phyloP scores from a whole-genome alignment of 1,284 basidiomycete genomes.

The Caloboletus inedulis region DNA sequence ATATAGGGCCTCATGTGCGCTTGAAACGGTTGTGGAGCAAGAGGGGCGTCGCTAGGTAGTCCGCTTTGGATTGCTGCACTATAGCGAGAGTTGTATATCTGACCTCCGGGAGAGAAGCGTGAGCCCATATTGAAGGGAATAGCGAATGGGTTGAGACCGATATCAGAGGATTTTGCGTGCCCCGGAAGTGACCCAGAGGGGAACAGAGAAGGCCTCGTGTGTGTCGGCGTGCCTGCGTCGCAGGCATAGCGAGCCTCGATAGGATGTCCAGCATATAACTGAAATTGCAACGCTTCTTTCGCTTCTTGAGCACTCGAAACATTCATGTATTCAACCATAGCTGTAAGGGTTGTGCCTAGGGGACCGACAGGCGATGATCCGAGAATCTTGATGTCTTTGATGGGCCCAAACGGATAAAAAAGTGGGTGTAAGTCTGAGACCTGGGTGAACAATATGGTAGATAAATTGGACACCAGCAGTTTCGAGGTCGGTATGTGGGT shows the following conservation, averaged over 20 bases:
- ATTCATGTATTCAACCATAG: conserved; percentile 59
- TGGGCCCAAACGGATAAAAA: conserved; percentile 65
- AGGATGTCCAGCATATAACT: conserved; percentile 53
- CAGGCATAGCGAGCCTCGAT: conserved; percentile 48
- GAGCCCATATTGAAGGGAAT: conserved; percentile 28
- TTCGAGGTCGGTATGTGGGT: conserved; percentile 45
- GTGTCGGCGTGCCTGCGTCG: conserved; percentile 11
- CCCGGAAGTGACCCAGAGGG: conserved; percentile 5
- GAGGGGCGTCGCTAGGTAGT: conserved; percentile 22
- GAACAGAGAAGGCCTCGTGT: conserved; percentile 17
- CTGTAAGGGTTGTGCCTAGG: conserved; percentile 45
- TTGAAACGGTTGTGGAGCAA: conserved; percentile 33
- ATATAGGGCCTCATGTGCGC: conserved; percentile 18
- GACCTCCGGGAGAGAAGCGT: conserved; percentile 7
- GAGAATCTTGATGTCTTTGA: conserved; percentile 54
- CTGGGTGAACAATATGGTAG: conserved; percentile 63
- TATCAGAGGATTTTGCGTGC: conserved; percentile 22
- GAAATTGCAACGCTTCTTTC: conserved; percentile 54
- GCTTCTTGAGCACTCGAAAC: conserved; percentile 58
- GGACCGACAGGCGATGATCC: conserved; percentile 33
- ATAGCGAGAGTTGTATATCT: conserved; percentile 7
- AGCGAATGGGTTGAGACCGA: conserved; percentile 36
- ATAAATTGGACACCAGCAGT: conserved; percentile 63
- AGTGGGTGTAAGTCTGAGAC: conserved; percentile 66
- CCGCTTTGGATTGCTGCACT: conserved; percentile 10